Evolutionary conservation across 225 moss, liverwort and hornwort species (phyloP).

Genomic region (Physcomitrellopsis africana): DNA sequence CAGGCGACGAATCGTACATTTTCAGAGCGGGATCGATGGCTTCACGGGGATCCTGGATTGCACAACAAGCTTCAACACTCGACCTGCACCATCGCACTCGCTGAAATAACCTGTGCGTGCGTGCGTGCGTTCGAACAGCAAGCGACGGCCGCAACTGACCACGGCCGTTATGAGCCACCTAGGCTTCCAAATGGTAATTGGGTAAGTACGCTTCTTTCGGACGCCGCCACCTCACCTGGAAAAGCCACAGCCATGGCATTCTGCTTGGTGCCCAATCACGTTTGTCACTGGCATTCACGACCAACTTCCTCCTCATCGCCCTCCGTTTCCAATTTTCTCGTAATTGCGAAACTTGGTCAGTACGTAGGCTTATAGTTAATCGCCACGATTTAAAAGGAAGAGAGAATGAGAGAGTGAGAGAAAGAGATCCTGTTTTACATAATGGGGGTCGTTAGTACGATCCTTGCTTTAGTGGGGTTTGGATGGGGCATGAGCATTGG

Average conservation of each 20-base stretch:
- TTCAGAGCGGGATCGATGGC: no score
- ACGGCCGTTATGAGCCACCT: neutral
- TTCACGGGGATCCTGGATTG: no score
- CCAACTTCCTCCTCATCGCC: neutral
- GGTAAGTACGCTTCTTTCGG: neutral
- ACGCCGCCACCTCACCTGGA: conserved; percentile 37
- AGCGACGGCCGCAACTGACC: no score
- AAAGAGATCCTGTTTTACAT: neutral
- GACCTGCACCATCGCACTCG: no score
- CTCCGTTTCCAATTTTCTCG: no score
- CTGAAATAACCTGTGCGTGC: no score
- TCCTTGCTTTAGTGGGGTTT: conserved; percentile 83
- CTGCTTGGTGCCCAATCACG: neutral
- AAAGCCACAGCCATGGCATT: conserved; percentile 4
- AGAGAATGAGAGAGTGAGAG: neutral
- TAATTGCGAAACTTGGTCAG: no score
- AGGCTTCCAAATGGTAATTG: conserved; percentile 25
- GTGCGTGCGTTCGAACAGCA: no score
- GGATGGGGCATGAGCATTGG: conserved; percentile 81
- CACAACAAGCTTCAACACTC: no score
- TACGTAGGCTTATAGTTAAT: neutral
- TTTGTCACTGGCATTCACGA: neutral
- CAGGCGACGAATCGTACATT: no score
- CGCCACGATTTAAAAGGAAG: neutral
- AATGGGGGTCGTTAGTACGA: conserved; percentile 68